Evolutionary conservation across 768 basidiomycete species (phyloP), one percentile per base, ranked within the genome.

Genomic region (Lentinula sp.): DNA sequence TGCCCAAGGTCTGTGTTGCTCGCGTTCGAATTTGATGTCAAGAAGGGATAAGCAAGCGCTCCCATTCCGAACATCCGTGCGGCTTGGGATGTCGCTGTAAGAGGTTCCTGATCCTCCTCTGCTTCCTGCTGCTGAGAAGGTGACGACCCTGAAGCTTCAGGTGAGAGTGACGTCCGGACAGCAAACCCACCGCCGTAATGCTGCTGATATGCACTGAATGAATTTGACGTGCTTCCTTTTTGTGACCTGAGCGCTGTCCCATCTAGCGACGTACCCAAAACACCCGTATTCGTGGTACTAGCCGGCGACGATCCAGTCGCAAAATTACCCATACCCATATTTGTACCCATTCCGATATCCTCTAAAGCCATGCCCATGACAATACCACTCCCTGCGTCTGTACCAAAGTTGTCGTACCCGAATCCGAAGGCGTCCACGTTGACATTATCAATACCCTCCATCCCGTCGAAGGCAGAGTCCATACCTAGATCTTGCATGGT

Each of bases 341-440:
- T 57, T 11, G 40, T 40, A 23, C 48, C 57, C 46, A 59, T 49
- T 3, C 48, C 48, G 10, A 59, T 59, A 35, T 59, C 57, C 34
- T 59, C 57, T n/a, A 59, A 15, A n/a, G 57, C 57, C 57, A 59
- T 59, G 2, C 48, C 48, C 57, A 59, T 59, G 2, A 59, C 57
- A 37, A 59, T 59, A 9, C 57, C 57, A 15, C 31, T 37, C 31
- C 57, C 57, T 48, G 45, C 48, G 46, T 59, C 57, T 15, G 48
- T 59, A 10, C 57, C 57, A 23, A 59, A 59, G 13, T 56, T 56
- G n/a, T 56, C 55, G 23, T 42, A 59, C 11, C 57, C 57, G 37
- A 59, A 46, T 4, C 45, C 46, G 32, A 56, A 56, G 40, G 55
- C 48, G 34, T 59, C 57, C 28, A 59, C 16, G 42, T 49, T 49